Evolutionary conservation across 352 stramenopile species (phyloP), one percentile per base, ranked within the genome.

Genomic region (Phytophthora tubulina): DNA sequence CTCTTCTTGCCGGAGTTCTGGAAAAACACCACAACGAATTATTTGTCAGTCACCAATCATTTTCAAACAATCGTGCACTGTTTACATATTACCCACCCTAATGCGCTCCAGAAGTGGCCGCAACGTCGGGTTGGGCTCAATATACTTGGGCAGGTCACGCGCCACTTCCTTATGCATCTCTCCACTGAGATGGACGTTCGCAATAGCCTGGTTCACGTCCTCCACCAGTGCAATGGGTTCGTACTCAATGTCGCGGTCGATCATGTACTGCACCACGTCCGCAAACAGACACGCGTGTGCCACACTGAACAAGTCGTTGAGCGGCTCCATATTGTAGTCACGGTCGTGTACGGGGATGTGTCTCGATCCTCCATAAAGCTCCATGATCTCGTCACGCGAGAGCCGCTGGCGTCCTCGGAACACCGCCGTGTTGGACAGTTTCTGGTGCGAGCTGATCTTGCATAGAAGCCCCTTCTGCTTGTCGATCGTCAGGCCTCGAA

Each of bases 241-340:
- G 73, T 95, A 98, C 33, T 95, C 85, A 50, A 98, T 97, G 42
- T 94, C 76, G 3, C 82, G 75, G 68, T 97, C 90, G 11, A 97
- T 87, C 58, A 98, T 96, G 71, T 92, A 98, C 76, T 98, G 93
- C 21, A 98, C 88, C 11, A 97, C 93, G 67, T 98, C 94, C 0
- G 94, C 94, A 76, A 98, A 97, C 8, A 98, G 72, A 63, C 94
- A 98, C 38, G 93, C 97, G 69, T 98, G 94, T 0, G 95, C 91
- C 67, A 98, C 96, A 60, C 79, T 94, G 68, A 98, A 98, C 11
- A 98, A 75, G 72, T 98, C 95, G 77, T 98, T 98, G 7, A 98
- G 72, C 8, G 94, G 94, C 78, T 98, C 96, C 63, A 98, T 93
- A 35, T 90, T 91, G 17, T 89, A 84, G 57, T 91, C 85, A 2